Percentiles rank a stretch among this genome's conserved stretches.
These are phyloP conservation scores for Amoebophrya sp. DNA, from an alignment of 169 alveolate species.

Conservation along the genomic window DNA sequence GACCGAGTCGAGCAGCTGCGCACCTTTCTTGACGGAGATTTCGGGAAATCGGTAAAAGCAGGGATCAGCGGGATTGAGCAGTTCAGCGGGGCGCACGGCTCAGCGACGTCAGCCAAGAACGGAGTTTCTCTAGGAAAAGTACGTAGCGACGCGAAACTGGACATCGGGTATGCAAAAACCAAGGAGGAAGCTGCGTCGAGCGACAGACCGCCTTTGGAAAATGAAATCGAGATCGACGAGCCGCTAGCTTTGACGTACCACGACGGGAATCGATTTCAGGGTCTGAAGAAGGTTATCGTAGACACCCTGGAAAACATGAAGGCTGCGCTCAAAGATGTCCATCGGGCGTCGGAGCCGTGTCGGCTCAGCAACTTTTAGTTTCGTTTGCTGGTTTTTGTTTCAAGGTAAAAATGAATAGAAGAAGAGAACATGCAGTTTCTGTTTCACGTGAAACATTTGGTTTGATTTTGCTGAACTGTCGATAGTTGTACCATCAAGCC, in stretches of 20 bases:
- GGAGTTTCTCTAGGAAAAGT: neutral
- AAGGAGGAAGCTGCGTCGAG: neutral
- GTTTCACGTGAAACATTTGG: too few relatives aligned
- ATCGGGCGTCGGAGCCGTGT: neutral
- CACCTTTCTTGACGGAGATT: neutral
- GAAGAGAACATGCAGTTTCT: too few relatives aligned
- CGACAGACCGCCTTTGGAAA: neutral
- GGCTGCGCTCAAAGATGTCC: neutral
- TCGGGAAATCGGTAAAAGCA: too few relatives aligned
- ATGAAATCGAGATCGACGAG: neutral
- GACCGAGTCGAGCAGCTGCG: neutral
- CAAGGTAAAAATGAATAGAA: too few relatives aligned
- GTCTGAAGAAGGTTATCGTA: neutral
- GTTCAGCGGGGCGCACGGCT: too few relatives aligned
- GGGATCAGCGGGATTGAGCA: too few relatives aligned
- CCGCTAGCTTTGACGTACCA: neutral
- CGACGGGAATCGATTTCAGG: neutral
- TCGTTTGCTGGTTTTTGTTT: too few relatives aligned
- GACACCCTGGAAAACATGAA: neutral
- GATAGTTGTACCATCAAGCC: too few relatives aligned
- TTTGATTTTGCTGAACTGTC: too few relatives aligned
- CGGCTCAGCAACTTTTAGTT: constrained; percentile 7
- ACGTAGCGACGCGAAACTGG: neutral
- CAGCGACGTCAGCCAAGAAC: too few relatives aligned
- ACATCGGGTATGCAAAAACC: neutral